These are phyloP conservation scores for Akebia trifoliata DNA, from an alignment of 164 flowering plant genomes.

Conservation along the genomic window DNA sequence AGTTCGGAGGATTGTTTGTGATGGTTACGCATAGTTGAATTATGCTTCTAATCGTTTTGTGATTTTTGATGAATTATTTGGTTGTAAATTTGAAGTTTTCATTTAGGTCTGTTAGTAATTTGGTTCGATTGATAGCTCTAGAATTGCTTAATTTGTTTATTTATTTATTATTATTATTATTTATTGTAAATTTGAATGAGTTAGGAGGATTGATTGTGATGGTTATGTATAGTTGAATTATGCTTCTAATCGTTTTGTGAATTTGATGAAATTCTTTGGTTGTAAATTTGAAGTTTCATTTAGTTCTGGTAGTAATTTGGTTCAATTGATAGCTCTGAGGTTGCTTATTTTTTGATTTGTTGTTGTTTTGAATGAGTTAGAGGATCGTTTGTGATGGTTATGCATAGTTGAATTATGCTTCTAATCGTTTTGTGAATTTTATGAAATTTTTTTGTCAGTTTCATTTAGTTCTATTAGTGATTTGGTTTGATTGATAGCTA, in stretches of 20 bases:
- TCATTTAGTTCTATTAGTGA: background rate
- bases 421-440: background rate
- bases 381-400: background rate
- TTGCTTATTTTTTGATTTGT: background rate
- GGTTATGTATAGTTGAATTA: background rate
- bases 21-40: background rate
- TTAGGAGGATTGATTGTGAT: slow-evolving; percentile 1
- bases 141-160: no score
- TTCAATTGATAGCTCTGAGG: background rate
- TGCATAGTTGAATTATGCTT: background rate
- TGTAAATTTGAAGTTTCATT: background rate
- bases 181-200: background rate
- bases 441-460: background rate
- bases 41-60: background rate
- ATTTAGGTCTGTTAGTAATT: no score
- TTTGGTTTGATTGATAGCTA: no score
- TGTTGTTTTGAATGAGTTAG: background rate
- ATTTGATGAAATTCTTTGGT: background rate
- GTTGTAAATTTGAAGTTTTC: no score
- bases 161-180: background rate
- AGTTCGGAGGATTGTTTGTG: background rate
- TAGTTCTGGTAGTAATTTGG: background rate
- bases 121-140: no score
- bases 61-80: no score
- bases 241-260: background rate